Evolutionary conservation across 1,284 basidiomycete genomes (phyloP).

Genomic region (Afroboletus lepidellus): DNA sequence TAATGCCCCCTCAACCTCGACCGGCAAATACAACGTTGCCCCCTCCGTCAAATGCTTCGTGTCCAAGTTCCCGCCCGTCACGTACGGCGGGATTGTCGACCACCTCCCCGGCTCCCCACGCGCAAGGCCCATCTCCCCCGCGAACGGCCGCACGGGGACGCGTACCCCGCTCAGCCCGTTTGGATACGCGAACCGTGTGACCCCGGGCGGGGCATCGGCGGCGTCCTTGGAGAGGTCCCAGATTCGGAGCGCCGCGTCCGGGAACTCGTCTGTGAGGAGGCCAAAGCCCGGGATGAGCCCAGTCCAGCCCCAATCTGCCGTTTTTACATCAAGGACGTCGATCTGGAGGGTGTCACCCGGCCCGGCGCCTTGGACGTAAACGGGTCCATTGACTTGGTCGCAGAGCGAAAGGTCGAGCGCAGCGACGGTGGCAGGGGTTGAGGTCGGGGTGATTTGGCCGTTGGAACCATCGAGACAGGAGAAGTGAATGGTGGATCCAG

Average conservation of each 20-base stretch:
- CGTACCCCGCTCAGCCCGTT: slow-evolving; percentile 46
- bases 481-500: slow-evolving; percentile 54
- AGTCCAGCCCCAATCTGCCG: slow-evolving; percentile 63
- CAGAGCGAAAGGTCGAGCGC: slow-evolving; percentile 46
- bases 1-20: slow-evolving; percentile 59
- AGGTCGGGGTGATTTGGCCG: slow-evolving; percentile 51
- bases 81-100: slow-evolving; percentile 62
- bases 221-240: slow-evolving; percentile 41
- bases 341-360: slow-evolving; percentile 60
- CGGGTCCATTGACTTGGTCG: slow-evolving; percentile 59
- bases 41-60: slow-evolving; percentile 54
- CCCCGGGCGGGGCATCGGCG: not conserved
- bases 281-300: slow-evolving; percentile 59
- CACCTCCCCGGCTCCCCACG: slow-evolving; percentile 48
- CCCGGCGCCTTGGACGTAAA: slow-evolving; percentile 48
- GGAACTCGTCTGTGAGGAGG: slow-evolving; percentile 53
- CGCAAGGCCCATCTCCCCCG: slow-evolving; percentile 68
- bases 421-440: slow-evolving; percentile 37
- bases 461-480: slow-evolving; percentile 64
- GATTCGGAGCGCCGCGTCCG: slow-evolving; percentile 50
- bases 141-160: slow-evolving; percentile 53
- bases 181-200: slow-evolving; percentile 42
- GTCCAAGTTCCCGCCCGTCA: slow-evolving; percentile 61
- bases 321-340: slow-evolving; percentile 50
- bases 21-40: slow-evolving; percentile 53